Conservation (phyloP, 441 rosid genomes). For the Capsella rubella region DNA sequence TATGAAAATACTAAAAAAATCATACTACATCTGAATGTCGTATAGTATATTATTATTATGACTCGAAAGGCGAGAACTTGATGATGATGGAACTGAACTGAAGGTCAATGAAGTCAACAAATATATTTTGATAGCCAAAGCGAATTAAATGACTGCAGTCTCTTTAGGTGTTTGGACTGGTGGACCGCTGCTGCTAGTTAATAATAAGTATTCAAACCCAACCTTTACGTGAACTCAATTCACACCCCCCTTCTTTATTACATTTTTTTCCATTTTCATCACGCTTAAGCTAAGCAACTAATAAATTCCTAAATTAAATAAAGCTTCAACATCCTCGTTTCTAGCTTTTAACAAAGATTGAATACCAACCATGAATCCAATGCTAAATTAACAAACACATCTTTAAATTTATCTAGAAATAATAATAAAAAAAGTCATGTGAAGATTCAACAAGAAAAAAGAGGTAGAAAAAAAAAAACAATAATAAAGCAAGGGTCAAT, state of each 20-base stretch:
- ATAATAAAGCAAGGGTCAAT: constrained; percentile 27
- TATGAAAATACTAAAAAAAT: background rate
- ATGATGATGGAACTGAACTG: background rate
- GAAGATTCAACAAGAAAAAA: constrained; percentile 26
- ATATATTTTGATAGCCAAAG: background rate
- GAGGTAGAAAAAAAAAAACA: constrained; percentile 14
- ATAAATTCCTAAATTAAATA: constrained; percentile 18
- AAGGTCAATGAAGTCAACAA: constrained; percentile 27
- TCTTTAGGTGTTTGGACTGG: constrained; percentile 20
- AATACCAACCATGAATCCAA: constrained; percentile 19
- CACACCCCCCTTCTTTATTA: constrained; percentile 24
- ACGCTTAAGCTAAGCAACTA: constrained; percentile 43
- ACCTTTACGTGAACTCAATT: constrained; percentile 45
- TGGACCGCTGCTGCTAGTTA: constrained; percentile 8
- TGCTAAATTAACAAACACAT: background rate
- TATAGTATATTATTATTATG: background rate
- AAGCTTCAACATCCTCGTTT: constrained; percentile 13
- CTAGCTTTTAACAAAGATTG: background rate
- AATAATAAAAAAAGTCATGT: background rate
- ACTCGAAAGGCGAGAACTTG: constrained; percentile 10
- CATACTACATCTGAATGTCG: background rate
- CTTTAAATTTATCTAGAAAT: background rate
- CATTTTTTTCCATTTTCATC: constrained; percentile 27
- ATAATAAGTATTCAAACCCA: constrained; percentile 3
- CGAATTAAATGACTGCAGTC: constrained; percentile 31